A percentile compares a stretch with the other conserved stretches of the same genome.
Conservation (phyloP, 208 protist species). For the Wallacemonas rigidus region DNA sequence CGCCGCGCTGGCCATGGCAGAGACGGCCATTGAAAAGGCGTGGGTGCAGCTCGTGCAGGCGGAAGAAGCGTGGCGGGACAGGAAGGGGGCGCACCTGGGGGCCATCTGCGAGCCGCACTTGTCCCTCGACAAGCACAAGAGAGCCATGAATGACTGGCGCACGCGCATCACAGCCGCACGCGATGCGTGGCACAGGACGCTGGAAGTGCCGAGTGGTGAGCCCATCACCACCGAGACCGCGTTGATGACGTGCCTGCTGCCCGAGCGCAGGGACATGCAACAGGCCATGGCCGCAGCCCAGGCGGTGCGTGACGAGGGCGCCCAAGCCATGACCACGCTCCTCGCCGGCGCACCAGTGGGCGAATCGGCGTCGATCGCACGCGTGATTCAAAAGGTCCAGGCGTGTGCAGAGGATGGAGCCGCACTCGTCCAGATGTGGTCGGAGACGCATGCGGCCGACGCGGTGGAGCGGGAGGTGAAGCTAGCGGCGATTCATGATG, state of each 20-base stretch:
- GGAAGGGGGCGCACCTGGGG: slow-evolving; percentile 6
- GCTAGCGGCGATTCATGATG: slow-evolving; percentile 14
- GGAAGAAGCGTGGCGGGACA: neutral
- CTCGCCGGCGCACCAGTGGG: neutral
- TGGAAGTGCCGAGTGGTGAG: neutral
- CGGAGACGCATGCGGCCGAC: neutral
- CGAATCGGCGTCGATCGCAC: neutral
- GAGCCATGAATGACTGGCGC: neutral
- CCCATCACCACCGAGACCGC: neutral
- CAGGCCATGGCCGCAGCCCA: neutral
- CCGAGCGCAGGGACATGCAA: neutral
- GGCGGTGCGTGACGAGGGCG: slow-evolving; percentile 5
- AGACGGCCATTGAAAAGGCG: slow-evolving; percentile 11
- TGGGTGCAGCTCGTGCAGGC: slow-evolving; percentile 10
- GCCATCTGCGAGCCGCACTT: neutral
- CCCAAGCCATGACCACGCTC: neutral
- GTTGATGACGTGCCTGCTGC: slow-evolving; percentile 2
- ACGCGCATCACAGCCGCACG: neutral
- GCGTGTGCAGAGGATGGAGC: neutral
- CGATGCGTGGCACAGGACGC: neutral
- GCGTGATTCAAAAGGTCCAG: neutral
- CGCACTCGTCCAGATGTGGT: neutral
- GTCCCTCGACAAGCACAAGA: neutral
- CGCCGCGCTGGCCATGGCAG: slow-evolving; percentile 27
- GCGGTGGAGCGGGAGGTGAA: neutral